Percentiles rank a stretch among this genome's conserved stretches.
phyloP scores from a whole-genome alignment of 1,284 basidiomycete genomes.

The Ustilago esculenta region DNA sequence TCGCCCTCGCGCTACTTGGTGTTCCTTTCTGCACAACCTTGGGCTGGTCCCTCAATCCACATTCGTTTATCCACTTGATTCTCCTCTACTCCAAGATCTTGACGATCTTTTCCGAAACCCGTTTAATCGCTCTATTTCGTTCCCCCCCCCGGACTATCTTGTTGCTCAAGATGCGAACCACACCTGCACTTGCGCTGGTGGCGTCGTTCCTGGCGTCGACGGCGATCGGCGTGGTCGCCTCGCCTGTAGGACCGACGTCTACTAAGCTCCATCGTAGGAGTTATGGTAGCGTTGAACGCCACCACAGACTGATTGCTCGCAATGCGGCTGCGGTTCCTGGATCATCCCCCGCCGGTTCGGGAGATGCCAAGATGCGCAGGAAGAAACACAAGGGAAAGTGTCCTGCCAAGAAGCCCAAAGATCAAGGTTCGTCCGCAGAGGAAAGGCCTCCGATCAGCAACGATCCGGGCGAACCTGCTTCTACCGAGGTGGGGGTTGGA shows the following conservation, averaged over 20 bases:
- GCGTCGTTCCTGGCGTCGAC: slow-evolving; percentile 20
- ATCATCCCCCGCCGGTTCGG: background rate
- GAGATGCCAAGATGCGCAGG: slow-evolving; percentile 19
- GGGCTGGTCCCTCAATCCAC: slow-evolving; percentile 31
- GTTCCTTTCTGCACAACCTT: too few species aligned
- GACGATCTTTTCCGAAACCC: background rate
- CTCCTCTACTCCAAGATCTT: background rate
- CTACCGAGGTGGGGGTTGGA: too few species aligned
- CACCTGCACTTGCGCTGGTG: slow-evolving; percentile 26
- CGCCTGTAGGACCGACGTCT: background rate
- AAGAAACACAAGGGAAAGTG: slow-evolving; percentile 25
- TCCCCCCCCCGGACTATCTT: too few species aligned
- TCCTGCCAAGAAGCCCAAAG: slow-evolving; percentile 10
- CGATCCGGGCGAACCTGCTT: too few species aligned
- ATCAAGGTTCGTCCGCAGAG: too few species aligned
- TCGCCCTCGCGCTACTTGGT: too few species aligned
- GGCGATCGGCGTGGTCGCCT: slow-evolving; percentile 7
- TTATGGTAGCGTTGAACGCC: background rate
- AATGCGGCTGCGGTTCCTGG: too few species aligned
- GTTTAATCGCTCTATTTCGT: background rate
- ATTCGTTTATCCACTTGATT: slow-evolving; percentile 11
- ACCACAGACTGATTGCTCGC: too few species aligned
- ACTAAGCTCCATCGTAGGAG: slow-evolving; percentile 1
- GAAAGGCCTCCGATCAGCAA: too few species aligned
- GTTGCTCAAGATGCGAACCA: slow-evolving; percentile 32